Percentiles rank a stretch among this genome's conserved stretches.
Conservation (phyloP, 371 early-diverging fungal species). For the Mortierella sp. region DNA sequence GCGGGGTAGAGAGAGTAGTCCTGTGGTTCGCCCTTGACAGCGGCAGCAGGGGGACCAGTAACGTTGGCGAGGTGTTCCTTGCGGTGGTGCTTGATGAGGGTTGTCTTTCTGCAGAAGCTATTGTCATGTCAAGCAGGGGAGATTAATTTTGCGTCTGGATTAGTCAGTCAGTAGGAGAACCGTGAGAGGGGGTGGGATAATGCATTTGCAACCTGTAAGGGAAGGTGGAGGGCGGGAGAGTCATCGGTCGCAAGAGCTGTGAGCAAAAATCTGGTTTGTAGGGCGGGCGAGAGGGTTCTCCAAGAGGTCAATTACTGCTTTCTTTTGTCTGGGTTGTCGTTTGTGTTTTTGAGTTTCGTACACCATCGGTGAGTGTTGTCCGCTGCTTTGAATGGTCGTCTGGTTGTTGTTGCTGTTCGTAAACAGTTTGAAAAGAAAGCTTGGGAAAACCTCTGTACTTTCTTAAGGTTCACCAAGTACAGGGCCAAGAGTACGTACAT, state of each 20-base stretch:
- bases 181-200: background rate
- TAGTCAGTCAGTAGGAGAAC: background rate
- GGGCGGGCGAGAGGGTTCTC: background rate
- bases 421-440: background rate
- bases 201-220: background rate
- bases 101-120: slow-evolving; percentile 78
- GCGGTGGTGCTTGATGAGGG: slow-evolving; percentile 74
- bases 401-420: background rate
- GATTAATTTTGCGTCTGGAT: background rate
- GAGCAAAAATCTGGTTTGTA: background rate
- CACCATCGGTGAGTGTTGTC: background rate
- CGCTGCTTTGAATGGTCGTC: background rate
- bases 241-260: background rate
- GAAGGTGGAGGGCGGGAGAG: background rate
- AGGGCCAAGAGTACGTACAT: background rate
- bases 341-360: background rate
- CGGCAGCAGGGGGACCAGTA: background rate
- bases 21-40: slow-evolving; percentile 23
- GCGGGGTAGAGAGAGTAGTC: slow-evolving; percentile 8
- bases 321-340: background rate
- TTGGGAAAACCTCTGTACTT: background rate
- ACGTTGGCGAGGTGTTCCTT: slow-evolving; percentile 48
- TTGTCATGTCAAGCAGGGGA: background rate
- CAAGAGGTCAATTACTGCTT: background rate
- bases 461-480: background rate